Percentiles rank a stretch among this genome's conserved stretches.
Evolutionary conservation across 2,329 filamentous ascomycete genomes (phyloP).

Genomic region (Botrytis aclada): DNA sequence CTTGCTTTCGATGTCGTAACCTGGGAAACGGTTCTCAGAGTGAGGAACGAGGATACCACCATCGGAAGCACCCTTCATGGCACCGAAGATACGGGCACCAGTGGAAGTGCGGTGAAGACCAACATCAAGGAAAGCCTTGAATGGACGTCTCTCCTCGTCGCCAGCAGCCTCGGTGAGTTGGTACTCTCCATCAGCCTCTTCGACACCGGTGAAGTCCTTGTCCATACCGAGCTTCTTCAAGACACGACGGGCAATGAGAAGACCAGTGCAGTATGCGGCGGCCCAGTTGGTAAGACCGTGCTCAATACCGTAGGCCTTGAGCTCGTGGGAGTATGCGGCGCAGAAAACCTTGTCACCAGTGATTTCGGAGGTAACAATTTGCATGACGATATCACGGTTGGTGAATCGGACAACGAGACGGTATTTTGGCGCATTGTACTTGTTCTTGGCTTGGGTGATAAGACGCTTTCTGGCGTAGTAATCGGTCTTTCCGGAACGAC

Average conservation of each 20-base stretch:
- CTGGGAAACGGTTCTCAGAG: conserved; percentile 99
- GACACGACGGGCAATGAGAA: conserved; percentile 93
- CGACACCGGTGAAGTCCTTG: conserved; percentile 89
- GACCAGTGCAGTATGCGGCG: conserved; percentile 93
- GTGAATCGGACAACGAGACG: conserved; percentile 98
- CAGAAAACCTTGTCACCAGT: conserved; percentile 95
- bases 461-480: conserved; percentile 99
- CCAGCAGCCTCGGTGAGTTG: conserved; percentile 87
- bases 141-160: conserved; percentile 90
- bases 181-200: conserved; percentile 96
- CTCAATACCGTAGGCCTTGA: conserved; percentile 93
- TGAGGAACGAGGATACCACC: conserved; percentile 96
- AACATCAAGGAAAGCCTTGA: conserved; percentile 99
- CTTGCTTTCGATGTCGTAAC: conserved; percentile 95
- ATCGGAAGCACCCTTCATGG: conserved; percentile 99
- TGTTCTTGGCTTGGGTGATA: conserved; percentile 99
- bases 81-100: conserved; percentile 97
- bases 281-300: conserved; percentile 99
- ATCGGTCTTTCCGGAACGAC: conserved; percentile 96
- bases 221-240: conserved; percentile 96
- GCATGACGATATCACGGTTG: conserved; percentile 98
- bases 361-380: conserved; percentile 96
- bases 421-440: conserved; percentile 99
- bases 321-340: conserved; percentile 94
- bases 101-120: conserved; percentile 96